Percentiles rank a stretch among this genome's conserved stretches.
phyloP scores from a whole-genome alignment of 805 yeast species.

The Saccharomyces mikatae region DNA sequence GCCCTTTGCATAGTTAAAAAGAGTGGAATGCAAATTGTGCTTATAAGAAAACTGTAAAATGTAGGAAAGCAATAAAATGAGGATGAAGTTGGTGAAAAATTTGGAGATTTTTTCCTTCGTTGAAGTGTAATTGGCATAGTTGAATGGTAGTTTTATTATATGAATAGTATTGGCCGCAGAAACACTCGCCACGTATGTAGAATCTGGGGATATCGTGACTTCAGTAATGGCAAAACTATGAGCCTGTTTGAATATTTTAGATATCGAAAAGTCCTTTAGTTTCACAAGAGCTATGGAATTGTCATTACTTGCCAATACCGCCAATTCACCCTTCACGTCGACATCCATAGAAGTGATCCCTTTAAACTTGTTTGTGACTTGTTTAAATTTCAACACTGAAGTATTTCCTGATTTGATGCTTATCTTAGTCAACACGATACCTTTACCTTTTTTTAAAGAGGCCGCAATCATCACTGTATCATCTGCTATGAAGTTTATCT shows the following conservation, averaged over 20 bases:
- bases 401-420: conserved; percentile 24
- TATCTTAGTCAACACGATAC: conserved; percentile 32
- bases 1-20: conserved; percentile 6
- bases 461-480: conserved; percentile 38
- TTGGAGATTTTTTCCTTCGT: conserved; percentile 12
- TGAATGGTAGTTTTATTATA: conserved; percentile 52
- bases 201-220: conserved; percentile 59
- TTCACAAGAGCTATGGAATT: conserved; percentile 54
- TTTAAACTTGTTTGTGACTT: conserved; percentile 34
- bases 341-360: conserved; percentile 52
- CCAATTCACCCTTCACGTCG: conserved; percentile 26
- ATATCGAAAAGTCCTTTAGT: conserved; percentile 41
- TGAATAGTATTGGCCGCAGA: conserved; percentile 73
- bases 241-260: conserved; percentile 48
- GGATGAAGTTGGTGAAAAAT: conserved; percentile 14
- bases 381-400: conserved; percentile 19
- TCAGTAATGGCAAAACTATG: conserved; percentile 76
- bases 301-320: conserved; percentile 45
- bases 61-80: conserved; percentile 17
- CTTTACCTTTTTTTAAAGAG: conserved; percentile 33
- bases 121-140: conserved; percentile 32
- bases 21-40: conserved; percentile 16
- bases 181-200: conserved; percentile 57
- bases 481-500: conserved; percentile 30
- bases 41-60: conserved; percentile 17